Conservation (phyloP, 2,329 filamentous ascomycete genomes). For the Xylaria multiplex region DNA sequence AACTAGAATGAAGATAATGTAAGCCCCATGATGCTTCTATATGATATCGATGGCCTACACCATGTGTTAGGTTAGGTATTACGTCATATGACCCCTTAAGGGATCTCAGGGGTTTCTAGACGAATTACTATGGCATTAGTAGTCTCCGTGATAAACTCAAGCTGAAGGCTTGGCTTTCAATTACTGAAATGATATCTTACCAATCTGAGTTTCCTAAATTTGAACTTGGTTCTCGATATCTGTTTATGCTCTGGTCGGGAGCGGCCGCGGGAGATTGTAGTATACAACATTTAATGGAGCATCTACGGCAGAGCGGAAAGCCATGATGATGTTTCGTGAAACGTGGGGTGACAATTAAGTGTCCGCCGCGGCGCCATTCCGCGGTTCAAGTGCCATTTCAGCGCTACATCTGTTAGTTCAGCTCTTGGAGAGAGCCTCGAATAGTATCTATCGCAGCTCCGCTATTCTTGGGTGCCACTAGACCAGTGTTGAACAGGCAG, state of each 20-base stretch:
- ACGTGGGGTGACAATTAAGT: not conserved
- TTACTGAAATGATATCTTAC: not conserved
- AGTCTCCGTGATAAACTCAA: too few relatives aligned
- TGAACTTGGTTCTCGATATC: not conserved
- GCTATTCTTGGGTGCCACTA: slow-evolving; percentile 9
- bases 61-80: too few relatives aligned
- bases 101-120: too few relatives aligned
- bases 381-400: not conserved
- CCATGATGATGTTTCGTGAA: not conserved
- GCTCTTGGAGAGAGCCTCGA: not conserved
- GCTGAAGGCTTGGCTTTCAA: not conserved
- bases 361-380: slow-evolving; percentile 17
- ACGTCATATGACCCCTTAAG: too few relatives aligned
- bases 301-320: not conserved
- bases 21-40: too few relatives aligned
- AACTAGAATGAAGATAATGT: too few relatives aligned
- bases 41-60: too few relatives aligned
- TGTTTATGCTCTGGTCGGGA: not conserved
- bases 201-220: not conserved
- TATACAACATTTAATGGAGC: not conserved
- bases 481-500: slow-evolving; percentile 29
- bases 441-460: slow-evolving; percentile 16
- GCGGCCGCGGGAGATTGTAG: not conserved
- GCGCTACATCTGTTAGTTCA: slow-evolving; percentile 1
- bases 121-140: too few relatives aligned